These are phyloP conservation scores for Blastomyces gilchristii DNA, from an alignment of 2,329 filamentous ascomycete species.

Conservation along the genomic window DNA sequence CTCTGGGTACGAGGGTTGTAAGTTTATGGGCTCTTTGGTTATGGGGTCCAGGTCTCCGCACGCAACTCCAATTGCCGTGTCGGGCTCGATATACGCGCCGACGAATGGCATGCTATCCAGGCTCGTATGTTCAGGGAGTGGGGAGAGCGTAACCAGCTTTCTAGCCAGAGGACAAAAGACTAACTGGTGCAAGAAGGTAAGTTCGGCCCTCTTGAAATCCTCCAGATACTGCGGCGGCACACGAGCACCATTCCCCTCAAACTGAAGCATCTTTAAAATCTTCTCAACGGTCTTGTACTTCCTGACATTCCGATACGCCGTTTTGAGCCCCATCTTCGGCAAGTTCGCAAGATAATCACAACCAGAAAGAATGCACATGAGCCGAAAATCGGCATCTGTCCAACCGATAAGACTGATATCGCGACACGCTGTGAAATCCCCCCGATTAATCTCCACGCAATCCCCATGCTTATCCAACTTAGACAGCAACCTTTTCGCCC, in stretches of 20 bases:
- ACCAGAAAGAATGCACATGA: slow-evolving; percentile 92
- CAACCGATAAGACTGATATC: slow-evolving; percentile 85
- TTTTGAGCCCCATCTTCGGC: slow-evolving; percentile 80
- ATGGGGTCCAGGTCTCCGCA: slow-evolving; percentile 78
- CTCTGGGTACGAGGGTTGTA: slow-evolving; percentile 27
- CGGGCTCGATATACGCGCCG: slow-evolving; percentile 58
- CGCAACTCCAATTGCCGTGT: slow-evolving; percentile 64
- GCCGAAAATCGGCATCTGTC: slow-evolving; percentile 82
- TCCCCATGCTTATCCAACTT: slow-evolving; percentile 92
- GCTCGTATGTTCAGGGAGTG: slow-evolving; percentile 52
- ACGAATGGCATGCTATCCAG: slow-evolving; percentile 70
- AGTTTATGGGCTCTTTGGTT: slow-evolving; percentile 57
- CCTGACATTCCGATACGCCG: slow-evolving; percentile 77
- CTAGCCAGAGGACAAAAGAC: slow-evolving; percentile 73
- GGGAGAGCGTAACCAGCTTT: slow-evolving; percentile 64
- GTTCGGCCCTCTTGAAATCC: slow-evolving; percentile 73
- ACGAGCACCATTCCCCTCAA: slow-evolving; percentile 67
- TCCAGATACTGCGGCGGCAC: slow-evolving; percentile 74
- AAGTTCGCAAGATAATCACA: slow-evolving; percentile 92
- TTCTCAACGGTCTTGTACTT: slow-evolving; percentile 83
- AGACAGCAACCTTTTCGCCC: slow-evolving; percentile 78
- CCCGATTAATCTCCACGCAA: slow-evolving; percentile 81
- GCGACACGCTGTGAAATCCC: slow-evolving; percentile 77
- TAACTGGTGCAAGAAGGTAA: slow-evolving; percentile 88
- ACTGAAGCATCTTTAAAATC: slow-evolving; percentile 70